These are phyloP conservation scores for Athelia sp. DNA, from an alignment of 1,284 basidiomycete species.

Conservation along the genomic window DNA sequence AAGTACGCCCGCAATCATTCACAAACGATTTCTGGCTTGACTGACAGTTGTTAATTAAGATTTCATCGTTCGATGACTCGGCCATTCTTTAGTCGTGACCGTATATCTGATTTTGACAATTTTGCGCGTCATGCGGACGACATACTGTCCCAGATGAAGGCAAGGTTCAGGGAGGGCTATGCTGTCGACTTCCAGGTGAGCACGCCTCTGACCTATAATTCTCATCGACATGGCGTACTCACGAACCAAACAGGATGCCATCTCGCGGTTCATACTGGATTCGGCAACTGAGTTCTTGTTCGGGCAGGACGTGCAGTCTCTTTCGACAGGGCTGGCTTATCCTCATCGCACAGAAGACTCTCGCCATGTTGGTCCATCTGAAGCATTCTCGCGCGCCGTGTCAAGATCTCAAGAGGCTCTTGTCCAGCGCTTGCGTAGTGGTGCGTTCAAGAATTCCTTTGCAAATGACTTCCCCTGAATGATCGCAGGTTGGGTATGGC, in stretches of 20 bases:
- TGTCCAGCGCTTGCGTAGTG: constrained; percentile 20
- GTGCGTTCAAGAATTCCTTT: constrained; percentile 2
- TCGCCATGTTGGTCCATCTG: not conserved
- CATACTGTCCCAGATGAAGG: constrained; percentile 20
- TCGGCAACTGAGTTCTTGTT: constrained; percentile 35
- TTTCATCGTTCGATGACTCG: constrained; percentile 28
- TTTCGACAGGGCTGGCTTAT: constrained; percentile 23
- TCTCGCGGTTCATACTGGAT: constrained; percentile 30
- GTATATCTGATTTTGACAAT: constrained; percentile 18
- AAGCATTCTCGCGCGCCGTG: constrained; percentile 27
- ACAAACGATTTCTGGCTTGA: not conserved
- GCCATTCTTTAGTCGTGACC: constrained; percentile 18
- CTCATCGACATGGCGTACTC: not conserved
- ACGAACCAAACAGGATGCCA: constrained; percentile 7
- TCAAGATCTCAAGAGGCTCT: constrained; percentile 22
- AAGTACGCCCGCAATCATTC: constrained; percentile 14
- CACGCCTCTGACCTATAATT: not conserved
- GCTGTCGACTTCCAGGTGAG: constrained; percentile 32
- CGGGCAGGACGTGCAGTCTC: constrained; percentile 26
- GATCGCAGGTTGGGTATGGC: constrained; percentile 22
- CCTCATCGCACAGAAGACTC: constrained; percentile 10
- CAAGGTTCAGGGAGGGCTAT: constrained; percentile 25
- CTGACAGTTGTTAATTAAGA: constrained; percentile 9
- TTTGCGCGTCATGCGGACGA: constrained; percentile 14
- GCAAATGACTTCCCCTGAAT: not conserved